Base-by-base conservation (phyloP, 352 stramenopile genomes). In the Phytopythium vexans region DNA sequence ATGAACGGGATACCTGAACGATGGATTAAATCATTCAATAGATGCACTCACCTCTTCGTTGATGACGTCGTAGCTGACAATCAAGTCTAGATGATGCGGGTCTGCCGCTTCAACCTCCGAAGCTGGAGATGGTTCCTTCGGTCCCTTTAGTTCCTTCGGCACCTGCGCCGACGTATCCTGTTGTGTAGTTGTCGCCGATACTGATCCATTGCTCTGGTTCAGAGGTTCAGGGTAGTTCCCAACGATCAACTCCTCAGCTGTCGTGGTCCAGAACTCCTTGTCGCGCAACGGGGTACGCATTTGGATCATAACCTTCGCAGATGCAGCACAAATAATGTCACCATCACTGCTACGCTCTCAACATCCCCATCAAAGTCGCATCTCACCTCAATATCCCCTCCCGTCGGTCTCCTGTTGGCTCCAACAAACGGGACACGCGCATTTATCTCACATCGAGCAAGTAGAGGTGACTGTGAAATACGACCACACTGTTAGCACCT, bases 1-100 rank as follows among this genome's bases (percentile, higher is more conserved):
- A 41, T n/a, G 39, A 14, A 6, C 14, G 27, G 31, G 40, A 34
- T 15, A 31, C 3, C 31, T 33, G 32, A 4, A 35, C 34, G n/a
- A 11, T 46, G 4, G 15, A 60, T 14, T 27, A 27, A 37, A 14
- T 15, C 15, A 14, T 37, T 11, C 9, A 56, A 9, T 38, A 48
- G 42, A 41, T 16, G 27, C 33, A 33, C 44, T 40, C 32, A 92
- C 82, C 76, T 93, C 83, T 68, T 93, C 78, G 39, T 83, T 88
- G 14, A 93, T 89, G 51, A 93, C 81, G 51, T 93, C 83, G 66
- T 93, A 93, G 66, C 83, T 93, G 47, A 89, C 51, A 49, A 93
- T 89, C 41, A 88, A 36, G 60, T 92, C 81, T 9, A 88, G 49
- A 58, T 83, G 58, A 39, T 90, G 81, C 5, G 79, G 74, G 42